Conservation (phyloP, 2,329 filamentous ascomycete genomes). For the Epichloe amarillans region DNA sequence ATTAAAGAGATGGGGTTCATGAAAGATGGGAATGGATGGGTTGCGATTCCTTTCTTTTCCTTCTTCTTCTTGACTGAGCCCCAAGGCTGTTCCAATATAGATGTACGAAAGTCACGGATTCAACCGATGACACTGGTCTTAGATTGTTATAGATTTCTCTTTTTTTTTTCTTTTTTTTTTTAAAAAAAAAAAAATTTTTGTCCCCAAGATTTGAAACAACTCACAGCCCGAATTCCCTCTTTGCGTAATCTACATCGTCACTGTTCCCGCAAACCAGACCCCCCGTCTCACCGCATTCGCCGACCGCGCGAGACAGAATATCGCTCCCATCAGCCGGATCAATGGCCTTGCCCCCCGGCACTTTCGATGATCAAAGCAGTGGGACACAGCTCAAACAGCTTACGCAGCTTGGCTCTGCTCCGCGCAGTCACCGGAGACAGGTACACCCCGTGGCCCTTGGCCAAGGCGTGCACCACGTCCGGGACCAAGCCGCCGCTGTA, state of each 20-base stretch:
- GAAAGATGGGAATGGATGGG: not conserved
- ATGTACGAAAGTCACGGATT: no score
- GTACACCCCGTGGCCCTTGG: conserved; percentile 50
- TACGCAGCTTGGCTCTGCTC: conserved; percentile 42
- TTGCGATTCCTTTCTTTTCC: not conserved
- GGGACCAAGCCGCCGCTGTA: conserved; percentile 50
- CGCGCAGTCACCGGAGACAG: conserved; percentile 39
- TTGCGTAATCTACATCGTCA: conserved; percentile 31
- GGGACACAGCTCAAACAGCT: conserved; percentile 46
- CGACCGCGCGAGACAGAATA: conserved; percentile 26
- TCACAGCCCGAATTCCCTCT: not conserved
- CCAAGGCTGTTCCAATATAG: not conserved
- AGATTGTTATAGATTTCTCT: fast-evolving
- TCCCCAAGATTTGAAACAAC: not conserved
- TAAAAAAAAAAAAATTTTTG: no score
- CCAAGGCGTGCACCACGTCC: conserved; percentile 44
- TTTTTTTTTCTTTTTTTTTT: no score
- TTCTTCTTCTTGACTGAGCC: not conserved
- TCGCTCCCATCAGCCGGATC: conserved; percentile 30
- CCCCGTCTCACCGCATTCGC: conserved; percentile 33
- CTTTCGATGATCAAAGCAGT: conserved; percentile 48
- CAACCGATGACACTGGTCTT: no score
- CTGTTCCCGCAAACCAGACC: conserved; percentile 37
- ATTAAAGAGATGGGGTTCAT: conserved; percentile 3
- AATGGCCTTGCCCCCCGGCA: conserved; percentile 39